A percentile compares a stretch with the other conserved stretches of the same genome.
phyloP scores from a whole-genome alignment of 805 yeast genomes.

The Candida xiaguanensis region DNA sequence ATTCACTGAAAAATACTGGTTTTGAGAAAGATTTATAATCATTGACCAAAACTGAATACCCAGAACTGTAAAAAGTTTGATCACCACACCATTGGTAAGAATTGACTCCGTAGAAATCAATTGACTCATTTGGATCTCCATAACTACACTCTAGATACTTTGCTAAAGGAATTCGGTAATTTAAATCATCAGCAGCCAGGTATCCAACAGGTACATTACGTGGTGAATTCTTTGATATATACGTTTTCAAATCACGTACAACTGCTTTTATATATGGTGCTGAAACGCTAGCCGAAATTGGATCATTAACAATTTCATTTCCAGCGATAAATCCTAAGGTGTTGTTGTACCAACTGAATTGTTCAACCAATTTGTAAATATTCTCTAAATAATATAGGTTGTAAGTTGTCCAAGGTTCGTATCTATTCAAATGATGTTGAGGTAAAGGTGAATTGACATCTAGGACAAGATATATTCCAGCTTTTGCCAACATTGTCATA shows the following conservation, averaged over 20 bases:
- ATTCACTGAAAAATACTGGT: constrained; percentile 86
- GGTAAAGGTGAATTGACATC: constrained; percentile 88
- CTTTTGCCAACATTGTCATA: constrained; percentile 86
- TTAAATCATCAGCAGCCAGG: constrained; percentile 92
- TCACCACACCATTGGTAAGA: constrained; percentile 87
- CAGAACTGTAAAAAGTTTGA: constrained; percentile 78
- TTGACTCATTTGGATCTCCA: constrained; percentile 45
- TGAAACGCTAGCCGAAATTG: constrained; percentile 59
- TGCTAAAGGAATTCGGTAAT: constrained; percentile 71
- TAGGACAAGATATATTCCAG: constrained; percentile 86
- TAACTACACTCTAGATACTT: constrained; percentile 76
- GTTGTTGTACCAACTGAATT: constrained; percentile 80
- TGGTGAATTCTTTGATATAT: constrained; percentile 53
- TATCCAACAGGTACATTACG: constrained; percentile 87
- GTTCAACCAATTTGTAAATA: constrained; percentile 73
- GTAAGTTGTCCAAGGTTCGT: constrained; percentile 92
- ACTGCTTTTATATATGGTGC: constrained; percentile 78
- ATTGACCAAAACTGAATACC: constrained; percentile 56
- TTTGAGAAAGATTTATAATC: constrained; percentile 66
- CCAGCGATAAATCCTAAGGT: constrained; percentile 92
- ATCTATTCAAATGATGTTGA: constrained; percentile 77
- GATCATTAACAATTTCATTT: constrained; percentile 84
- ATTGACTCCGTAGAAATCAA: constrained; percentile 81
- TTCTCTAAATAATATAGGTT: constrained; percentile 67
- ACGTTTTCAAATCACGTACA: constrained; percentile 75